Conservation (phyloP, 106 monocot species). For the Allium sativum region DNA sequence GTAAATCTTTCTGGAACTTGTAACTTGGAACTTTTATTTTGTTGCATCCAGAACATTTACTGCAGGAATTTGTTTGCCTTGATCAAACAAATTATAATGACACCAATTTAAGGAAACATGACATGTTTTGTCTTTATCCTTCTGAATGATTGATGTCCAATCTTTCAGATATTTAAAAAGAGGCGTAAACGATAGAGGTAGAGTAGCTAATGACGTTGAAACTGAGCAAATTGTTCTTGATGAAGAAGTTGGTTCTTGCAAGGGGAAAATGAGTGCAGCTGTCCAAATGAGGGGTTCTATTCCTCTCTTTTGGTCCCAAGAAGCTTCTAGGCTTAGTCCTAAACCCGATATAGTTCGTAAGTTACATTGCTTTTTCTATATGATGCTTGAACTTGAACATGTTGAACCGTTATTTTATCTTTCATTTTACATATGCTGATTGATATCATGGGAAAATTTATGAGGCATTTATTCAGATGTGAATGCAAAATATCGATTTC, state of each 20-base stretch:
- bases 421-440: too few relatives aligned
- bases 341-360: slow-evolving; percentile 98
- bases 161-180: slow-evolving; percentile 82
- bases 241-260: slow-evolving; percentile 71
- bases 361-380: neutral
- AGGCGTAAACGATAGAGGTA: slow-evolving; percentile 91
- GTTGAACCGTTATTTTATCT: neutral
- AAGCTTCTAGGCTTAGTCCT: slow-evolving; percentile 96
- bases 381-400: too few relatives aligned
- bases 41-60: too few relatives aligned
- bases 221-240: slow-evolving; percentile 95
- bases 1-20: too few relatives aligned
- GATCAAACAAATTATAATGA: too few relatives aligned
- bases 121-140: too few relatives aligned
- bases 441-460: too few relatives aligned
- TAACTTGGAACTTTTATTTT: too few relatives aligned
- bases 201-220: slow-evolving; percentile 99
- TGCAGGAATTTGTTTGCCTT: too few relatives aligned
- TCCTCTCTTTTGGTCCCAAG: slow-evolving; percentile 99
- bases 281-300: slow-evolving; percentile 99
- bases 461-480: neutral
- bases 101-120: too few relatives aligned
- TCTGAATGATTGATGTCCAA: too few relatives aligned
- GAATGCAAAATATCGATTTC: neutral
- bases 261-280: slow-evolving; percentile 89